These are phyloP conservation scores for Aureobasidium sp. DNA, from an alignment of 2,329 filamentous ascomycete species.

Conservation along the genomic window DNA sequence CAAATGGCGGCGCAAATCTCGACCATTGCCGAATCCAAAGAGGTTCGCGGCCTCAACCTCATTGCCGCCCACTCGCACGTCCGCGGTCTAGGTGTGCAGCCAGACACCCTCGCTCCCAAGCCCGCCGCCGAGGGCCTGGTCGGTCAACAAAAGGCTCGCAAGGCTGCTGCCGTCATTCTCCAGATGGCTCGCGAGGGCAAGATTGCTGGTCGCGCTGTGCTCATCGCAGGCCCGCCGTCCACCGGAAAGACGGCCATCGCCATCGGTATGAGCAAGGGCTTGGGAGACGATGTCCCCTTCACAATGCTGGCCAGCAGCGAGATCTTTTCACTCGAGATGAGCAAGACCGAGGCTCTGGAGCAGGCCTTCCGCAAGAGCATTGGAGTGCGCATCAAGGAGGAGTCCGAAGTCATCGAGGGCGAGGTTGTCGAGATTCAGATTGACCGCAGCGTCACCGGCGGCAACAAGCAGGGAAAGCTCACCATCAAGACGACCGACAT, in stretches of 20 bases:
- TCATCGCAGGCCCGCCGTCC: slow-evolving; percentile 92
- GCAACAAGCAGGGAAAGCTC: slow-evolving; percentile 96
- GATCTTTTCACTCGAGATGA: slow-evolving; percentile 99
- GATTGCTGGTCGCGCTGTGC: slow-evolving; percentile 88
- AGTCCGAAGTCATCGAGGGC: slow-evolving; percentile 98
- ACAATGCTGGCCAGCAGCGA: slow-evolving; percentile 93
- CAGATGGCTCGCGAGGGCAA: slow-evolving; percentile 99
- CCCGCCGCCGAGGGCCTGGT: slow-evolving; percentile 84
- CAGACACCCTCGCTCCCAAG: slow-evolving; percentile 82
- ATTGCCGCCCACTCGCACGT: slow-evolving; percentile 98
- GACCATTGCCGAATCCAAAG: slow-evolving; percentile 90
- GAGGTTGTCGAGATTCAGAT: slow-evolving; percentile 99
- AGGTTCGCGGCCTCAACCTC: slow-evolving; percentile 92
- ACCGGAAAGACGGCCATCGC: slow-evolving; percentile 98
- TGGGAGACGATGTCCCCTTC: slow-evolving; percentile 91
- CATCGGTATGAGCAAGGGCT: slow-evolving; percentile 96
- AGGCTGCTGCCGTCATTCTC: slow-evolving; percentile 89
- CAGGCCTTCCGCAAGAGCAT: slow-evolving; percentile 99
- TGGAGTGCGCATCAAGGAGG: slow-evolving; percentile 95
- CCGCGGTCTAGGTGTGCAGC: slow-evolving; percentile 86
- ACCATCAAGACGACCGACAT: slow-evolving; percentile 99
- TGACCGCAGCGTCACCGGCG: slow-evolving; percentile 90
- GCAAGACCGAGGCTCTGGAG: slow-evolving; percentile 94
- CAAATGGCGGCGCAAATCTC: slow-evolving; percentile 44
- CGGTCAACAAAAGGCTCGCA: slow-evolving; percentile 91